Conservation (phyloP, 768 basidiomycete genomes). For the Boletellus ananas region DNA sequence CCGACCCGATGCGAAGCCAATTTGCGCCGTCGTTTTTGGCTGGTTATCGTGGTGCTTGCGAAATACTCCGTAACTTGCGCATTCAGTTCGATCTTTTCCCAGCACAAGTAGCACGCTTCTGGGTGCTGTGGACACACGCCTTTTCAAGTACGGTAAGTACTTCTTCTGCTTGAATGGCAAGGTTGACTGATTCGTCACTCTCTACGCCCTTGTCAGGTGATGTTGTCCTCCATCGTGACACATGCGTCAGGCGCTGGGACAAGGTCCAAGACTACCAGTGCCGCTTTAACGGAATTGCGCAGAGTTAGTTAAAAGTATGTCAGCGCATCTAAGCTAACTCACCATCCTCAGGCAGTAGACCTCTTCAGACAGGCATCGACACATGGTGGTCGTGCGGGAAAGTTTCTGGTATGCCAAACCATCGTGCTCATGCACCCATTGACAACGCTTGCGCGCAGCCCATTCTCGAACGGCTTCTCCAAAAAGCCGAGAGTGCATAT, state of each 20-base stretch:
- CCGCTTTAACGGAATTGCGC: constrained; percentile 64
- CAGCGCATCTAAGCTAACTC: background rate
- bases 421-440: background rate
- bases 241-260: constrained; percentile 45
- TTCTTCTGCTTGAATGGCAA: background rate
- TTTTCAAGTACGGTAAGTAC: constrained; percentile 58
- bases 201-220: constrained; percentile 44
- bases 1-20: constrained; percentile 64
- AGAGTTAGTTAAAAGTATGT: constrained; percentile 13
- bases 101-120: constrained; percentile 58
- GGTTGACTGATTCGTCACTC: background rate
- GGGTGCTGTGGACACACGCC: constrained; percentile 71
- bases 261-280: constrained; percentile 63
- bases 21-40: constrained; percentile 67
- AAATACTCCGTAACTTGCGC: constrained; percentile 47
- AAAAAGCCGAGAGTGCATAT: constrained; percentile 56
- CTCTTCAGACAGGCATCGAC: constrained; percentile 61
- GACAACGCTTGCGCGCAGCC: constrained; percentile 42
- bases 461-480: constrained; percentile 56
- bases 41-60: constrained; percentile 64
- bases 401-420: constrained; percentile 54
- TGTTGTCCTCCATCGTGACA: constrained; percentile 75
- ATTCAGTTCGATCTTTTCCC: constrained; percentile 51
- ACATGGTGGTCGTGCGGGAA: constrained; percentile 63
- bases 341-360: constrained; percentile 43